Percentiles rank a stretch among this genome's conserved stretches.
These are phyloP conservation scores for Isatis lusitanica DNA, from an alignment of 441 rosid species.

Conservation along the genomic window DNA sequence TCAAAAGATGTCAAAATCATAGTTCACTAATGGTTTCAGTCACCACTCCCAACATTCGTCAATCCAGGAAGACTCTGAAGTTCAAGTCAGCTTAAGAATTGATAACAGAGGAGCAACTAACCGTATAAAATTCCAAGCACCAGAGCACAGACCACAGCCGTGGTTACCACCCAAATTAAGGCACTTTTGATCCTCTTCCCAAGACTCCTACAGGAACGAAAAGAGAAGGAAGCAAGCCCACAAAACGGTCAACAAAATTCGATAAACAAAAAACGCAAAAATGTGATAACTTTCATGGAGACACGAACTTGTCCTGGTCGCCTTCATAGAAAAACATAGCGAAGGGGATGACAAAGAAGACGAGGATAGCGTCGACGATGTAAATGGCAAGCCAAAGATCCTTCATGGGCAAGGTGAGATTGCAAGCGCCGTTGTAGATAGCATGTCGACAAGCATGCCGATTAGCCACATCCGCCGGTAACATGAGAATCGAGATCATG, in stretches of 20 bases:
- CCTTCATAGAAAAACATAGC: slow-evolving; percentile 99
- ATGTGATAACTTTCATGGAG: slow-evolving; percentile 18
- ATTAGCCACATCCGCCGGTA: slow-evolving; percentile 98
- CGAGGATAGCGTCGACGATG: slow-evolving; percentile 84
- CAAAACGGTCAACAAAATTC: not conserved
- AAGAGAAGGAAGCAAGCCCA: not conserved
- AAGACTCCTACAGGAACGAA: slow-evolving; percentile 54
- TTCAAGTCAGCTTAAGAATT: slow-evolving; percentile 2
- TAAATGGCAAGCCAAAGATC: slow-evolving; percentile 92
- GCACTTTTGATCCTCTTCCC: slow-evolving; percentile 92
- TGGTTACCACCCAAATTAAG: slow-evolving; percentile 72
- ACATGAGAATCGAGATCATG: slow-evolving; percentile 87
- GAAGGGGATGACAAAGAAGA: slow-evolving; percentile 91
- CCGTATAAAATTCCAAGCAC: slow-evolving; percentile 94
- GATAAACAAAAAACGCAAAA: not conserved
- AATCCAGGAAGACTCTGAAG: slow-evolving; percentile 2
- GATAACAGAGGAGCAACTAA: slow-evolving; percentile 35
- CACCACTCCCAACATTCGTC: not conserved
- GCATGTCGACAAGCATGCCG: slow-evolving; percentile 95
- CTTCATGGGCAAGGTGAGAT: slow-evolving; percentile 97
- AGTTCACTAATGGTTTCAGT: slow-evolving; percentile 5
- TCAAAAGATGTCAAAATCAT: not conserved
- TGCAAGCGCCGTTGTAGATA: slow-evolving; percentile 91
- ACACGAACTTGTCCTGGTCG: slow-evolving; percentile 92
- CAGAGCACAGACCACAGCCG: slow-evolving; percentile 83